Evolutionary conservation across 345 rosid genomes (phyloP), one percentile per base, ranked within the genome.

Genomic region (Linum usitatissimum): DNA sequence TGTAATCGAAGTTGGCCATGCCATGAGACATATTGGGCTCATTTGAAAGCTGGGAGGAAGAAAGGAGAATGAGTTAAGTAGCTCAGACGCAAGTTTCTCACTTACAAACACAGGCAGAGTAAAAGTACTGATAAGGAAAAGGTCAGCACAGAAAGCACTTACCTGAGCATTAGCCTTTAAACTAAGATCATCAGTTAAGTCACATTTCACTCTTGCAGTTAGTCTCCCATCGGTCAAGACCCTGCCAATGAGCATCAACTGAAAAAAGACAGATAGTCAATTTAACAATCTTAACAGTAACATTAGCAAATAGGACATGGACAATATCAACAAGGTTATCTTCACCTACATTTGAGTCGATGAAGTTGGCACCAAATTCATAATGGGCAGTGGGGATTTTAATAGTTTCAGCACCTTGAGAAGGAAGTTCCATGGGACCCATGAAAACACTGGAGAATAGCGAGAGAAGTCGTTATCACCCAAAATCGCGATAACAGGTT

Each of bases 181-280:
- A 54, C 80, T 56, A 49, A 90, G 73, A 75, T 80, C 81, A 23
- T 93, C 96, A 19, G 94, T 84, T 72, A 90, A 63, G 80, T 93
- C 99, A 59, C 87, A 86, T 64, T 87, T 93, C 74, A 80, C 81
- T 79, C 99, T 86, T 13, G 97, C 99, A 65, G 70, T 87, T 63
- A 84, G 67, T 73, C 96, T 84, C 71, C 97, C 99, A 73, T 93
- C 99, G 0, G 91, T 87, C 85, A 86, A 65, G 19, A 93, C 80
- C 71, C 97, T 86, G 66, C 99, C 97, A 62, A 90, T 68, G 66
- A 93, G 96, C 99, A 93, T 83, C 78, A 86, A 71, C 99, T 90
- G 15, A 19, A 28, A n/a, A 51, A 4, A 73, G 8, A 36, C 31
- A 14, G 45, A 55, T 20, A 18, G 34, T 63, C 18, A 39, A 56